A percentile compares a stretch with the other conserved stretches of the same genome.
Evolutionary conservation across 768 basidiomycete species (phyloP).

Genomic region (Rubroboletus pulcherrimus): DNA sequence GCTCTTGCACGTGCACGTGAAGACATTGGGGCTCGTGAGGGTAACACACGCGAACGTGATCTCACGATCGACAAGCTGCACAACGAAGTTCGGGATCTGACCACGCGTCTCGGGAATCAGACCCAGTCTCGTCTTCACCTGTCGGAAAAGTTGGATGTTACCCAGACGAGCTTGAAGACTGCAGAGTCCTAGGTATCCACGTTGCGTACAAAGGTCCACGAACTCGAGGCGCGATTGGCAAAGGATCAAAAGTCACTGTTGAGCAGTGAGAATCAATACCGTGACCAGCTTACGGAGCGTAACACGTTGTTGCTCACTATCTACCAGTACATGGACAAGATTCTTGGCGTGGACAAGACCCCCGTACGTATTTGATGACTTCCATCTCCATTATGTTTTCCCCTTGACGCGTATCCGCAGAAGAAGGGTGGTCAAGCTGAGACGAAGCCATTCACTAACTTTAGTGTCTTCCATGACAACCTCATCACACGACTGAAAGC

Average conservation of each 20-base stretch:
- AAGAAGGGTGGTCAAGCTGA: constrained; percentile 75
- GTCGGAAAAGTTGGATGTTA: constrained; percentile 82
- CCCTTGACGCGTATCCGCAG: constrained; percentile 32
- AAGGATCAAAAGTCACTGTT: constrained; percentile 78
- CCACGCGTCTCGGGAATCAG: constrained; percentile 74
- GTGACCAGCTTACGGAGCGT: constrained; percentile 90
- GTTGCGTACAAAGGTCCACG: constrained; percentile 59
- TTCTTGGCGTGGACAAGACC: constrained; percentile 84
- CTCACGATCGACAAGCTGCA: constrained; percentile 70
- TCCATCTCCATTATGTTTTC: not conserved
- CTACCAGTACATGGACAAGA: constrained; percentile 94
- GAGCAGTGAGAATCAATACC: constrained; percentile 71
- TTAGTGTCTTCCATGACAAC: constrained; percentile 91
- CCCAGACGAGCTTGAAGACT: constrained; percentile 56
- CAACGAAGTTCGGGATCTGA: constrained; percentile 76
- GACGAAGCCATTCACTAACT: constrained; percentile 92
- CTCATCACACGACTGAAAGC: constrained; percentile 83
- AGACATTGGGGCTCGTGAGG: constrained; percentile 67
- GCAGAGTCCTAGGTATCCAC: constrained; percentile 65
- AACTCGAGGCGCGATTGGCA: constrained; percentile 74
- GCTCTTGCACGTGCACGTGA: constrained; percentile 68
- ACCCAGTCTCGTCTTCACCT: constrained; percentile 84
- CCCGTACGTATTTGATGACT: constrained; percentile 50
- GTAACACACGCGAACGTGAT: constrained; percentile 65
- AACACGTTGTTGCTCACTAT: constrained; percentile 89